Percentiles rank a stretch among this genome's conserved stretches.
Conservation (phyloP, 345 rosid genomes). For the Triadica sebifera region DNA sequence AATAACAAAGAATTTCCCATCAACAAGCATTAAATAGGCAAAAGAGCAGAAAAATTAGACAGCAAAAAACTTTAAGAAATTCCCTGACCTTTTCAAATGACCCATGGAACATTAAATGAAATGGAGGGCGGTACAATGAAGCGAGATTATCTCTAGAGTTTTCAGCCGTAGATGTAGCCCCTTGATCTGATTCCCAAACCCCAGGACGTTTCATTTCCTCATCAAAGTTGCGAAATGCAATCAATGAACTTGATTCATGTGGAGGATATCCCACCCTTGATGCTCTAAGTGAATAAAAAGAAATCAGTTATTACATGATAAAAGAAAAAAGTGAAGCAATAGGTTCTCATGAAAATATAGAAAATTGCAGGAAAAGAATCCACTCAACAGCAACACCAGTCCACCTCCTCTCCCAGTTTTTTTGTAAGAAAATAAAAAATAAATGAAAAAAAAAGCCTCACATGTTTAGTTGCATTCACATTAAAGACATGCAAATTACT, state of each 20-base stretch:
- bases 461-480: too few species aligned
- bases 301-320: background rate
- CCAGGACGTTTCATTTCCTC: constrained; percentile 88
- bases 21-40: constrained; percentile 11
- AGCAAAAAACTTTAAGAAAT: background rate
- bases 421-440: too few species aligned
- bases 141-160: constrained; percentile 86
- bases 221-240: constrained; percentile 86
- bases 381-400: too few species aligned
- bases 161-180: constrained; percentile 54
- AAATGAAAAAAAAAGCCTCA: too few species aligned
- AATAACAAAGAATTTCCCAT: constrained; percentile 10
- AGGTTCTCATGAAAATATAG: background rate
- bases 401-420: too few species aligned
- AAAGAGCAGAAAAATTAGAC: background rate
- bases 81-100: constrained; percentile 75
- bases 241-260: constrained; percentile 52
- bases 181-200: constrained; percentile 72
- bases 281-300: constrained; percentile 39
- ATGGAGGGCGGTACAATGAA: constrained; percentile 90
- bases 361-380: background rate
- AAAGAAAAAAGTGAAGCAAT: background rate
- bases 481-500: too few species aligned
- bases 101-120: constrained; percentile 77
- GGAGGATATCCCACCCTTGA: constrained; percentile 47